Evolutionary conservation across 2,329 filamentous ascomycete species (phyloP).

Genomic region (Magnaporthiopsis rhizophila): DNA sequence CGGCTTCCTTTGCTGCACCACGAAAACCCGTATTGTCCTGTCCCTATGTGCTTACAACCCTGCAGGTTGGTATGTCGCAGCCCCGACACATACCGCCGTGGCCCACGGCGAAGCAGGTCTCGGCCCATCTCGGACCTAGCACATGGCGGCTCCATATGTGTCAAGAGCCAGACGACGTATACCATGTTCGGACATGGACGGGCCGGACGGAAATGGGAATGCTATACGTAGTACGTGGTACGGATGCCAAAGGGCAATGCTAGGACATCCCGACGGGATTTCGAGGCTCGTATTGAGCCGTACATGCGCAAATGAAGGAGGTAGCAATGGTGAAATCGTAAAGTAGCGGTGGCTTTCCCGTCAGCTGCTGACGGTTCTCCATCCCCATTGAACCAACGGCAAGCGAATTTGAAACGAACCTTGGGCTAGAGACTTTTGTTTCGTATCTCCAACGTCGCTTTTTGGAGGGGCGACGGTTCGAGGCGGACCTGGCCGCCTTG

Average conservation of each 20-base stretch:
- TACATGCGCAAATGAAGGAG: neutral
- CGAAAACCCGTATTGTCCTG: neutral
- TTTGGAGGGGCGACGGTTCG: slow-evolving; percentile 4
- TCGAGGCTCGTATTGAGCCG: neutral
- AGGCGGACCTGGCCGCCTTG: neutral
- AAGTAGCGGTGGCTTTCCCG: neutral
- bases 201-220: no score
- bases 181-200: no score
- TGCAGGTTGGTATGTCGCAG: no score
- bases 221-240: neutral
- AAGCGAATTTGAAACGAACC: neutral
- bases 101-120: no score
- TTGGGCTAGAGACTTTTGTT: neutral
- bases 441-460: slow-evolving; percentile 1
- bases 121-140: no score
- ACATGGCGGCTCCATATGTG: no score
- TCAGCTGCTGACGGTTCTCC: neutral
- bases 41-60: no score
- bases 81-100: no score
- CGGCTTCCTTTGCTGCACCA: neutral
- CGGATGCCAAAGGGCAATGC: neutral
- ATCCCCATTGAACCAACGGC: neutral
- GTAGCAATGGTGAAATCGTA: neutral
- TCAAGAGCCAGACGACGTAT: neutral
- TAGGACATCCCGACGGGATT: neutral